Evolutionary conservation across 352 stramenopile genomes (phyloP), one percentile per base, ranked within the genome.

Genomic region (Pythium apleroticum): DNA sequence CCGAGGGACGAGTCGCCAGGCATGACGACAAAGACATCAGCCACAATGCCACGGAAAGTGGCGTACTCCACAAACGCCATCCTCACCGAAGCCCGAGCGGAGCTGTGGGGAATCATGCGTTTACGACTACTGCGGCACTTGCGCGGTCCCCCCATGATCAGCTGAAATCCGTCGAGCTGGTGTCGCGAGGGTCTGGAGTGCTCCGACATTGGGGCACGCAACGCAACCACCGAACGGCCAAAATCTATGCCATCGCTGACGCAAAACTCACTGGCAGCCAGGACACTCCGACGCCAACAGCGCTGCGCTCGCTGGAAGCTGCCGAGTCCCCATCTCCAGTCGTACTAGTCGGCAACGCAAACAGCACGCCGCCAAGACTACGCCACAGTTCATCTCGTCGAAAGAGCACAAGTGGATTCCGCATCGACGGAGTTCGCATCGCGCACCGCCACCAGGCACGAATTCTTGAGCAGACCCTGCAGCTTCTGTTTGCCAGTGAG

Each of bases 381-480:
- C n/a, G n/a, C n/a, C n/a, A n/a, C 30, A 39, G 33, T 10, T 39
- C 33, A 39, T 17, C 33, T 39, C 33, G 12, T 15, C 7, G 33
- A 2, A 11, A 39, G 4, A 39, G 8, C 17, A 8, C 15, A 20
- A n/a, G 12, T 15, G 37, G 37, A 10, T 19, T 33, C 11, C 22
- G 46, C 33, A 41, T 60, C 31, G 53, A 30, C 30, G 53, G 24
- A 9, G 14, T 48, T 3, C 19, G 19, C 19, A 62, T 62, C 15
- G 8, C 19, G 4, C 57, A 25, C 15, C 46, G 46, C 28, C 6
- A 57, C 55, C 62, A 69, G n/a, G 62, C 62, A 8, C 62, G 62
- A 0, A 55, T 69, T 5, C 41, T 71, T 12, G 57, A 61, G 57
- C 57, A 66, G n/a, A 58, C 64, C 6, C 50, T 71, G n/a, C 64